Base-by-base conservation (phyloP, 163 green algal species). In the Scenedesmus sp. region DNA sequence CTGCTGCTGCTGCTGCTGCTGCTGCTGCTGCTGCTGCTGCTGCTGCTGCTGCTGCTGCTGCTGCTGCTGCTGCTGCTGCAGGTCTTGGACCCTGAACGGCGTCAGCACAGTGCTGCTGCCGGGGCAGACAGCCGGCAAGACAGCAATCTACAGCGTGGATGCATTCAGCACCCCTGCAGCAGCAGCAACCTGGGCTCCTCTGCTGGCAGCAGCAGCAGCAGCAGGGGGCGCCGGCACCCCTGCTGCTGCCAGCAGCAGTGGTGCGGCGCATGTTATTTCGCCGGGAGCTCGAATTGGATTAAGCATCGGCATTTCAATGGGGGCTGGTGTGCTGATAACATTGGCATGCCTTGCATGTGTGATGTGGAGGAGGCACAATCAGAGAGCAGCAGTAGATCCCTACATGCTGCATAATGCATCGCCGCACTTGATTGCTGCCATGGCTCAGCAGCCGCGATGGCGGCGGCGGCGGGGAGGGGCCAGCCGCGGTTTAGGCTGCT, bases 131-230 rank as follows among this genome's bases (percentile, higher is more conserved):
- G 82, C 82, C 34, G 82, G 54, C 54, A 88, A 74, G 55, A 52
- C 82, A 76, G 82, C 23, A 16, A 26, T 88, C 7, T 74, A 88
- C 60, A 46, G 20, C 20, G 82, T 88, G 0, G 60, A 66, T 52
- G 60, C 55, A 6, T 74, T 88, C 82, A 64, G 1, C 9, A 59
- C 46, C 55, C 18, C 46, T 9, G 46, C 79, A n/a, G 46, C 26
- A 59, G 55, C 55, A 88, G 82, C 82, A 13, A 18, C 20, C 56
- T 74, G 57, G 82, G 20, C 56, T 0, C 23, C 56, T 1, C 57
- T 34, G 56, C 18, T 88, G 82, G 82, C 82, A 64, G 82, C 82
- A 73, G 56, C 20, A 70, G 55, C 82, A 54, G 82, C 79, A 62
- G 79, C 79, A n/a, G 34, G 13, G n/a, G 34, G 46, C 10, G 34